Base-by-base conservation (phyloP, 1,284 basidiomycete genomes). In the Cryptococcus jaspeensis region DNA sequence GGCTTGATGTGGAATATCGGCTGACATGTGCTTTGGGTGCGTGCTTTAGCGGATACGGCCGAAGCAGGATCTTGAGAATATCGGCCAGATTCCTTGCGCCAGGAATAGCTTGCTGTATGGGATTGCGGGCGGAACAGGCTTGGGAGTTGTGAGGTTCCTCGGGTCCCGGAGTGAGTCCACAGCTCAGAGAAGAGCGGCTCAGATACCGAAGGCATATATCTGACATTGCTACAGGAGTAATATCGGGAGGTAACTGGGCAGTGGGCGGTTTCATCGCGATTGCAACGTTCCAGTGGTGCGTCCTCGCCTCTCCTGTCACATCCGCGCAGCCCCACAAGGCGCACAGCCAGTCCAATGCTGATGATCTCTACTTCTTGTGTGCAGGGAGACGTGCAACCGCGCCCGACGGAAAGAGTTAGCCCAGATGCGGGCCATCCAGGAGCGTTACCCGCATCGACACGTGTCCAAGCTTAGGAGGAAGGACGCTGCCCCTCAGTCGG, bases 361-460 rank as follows among this genome's bases (percentile, higher is more conserved):
- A 23, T 42, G 15, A 51, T 44, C 44, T 41, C 36, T 9, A 32
- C n/a, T 23, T 39, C 37, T n/a, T 22, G 38, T 6, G 32, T 23
- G 37, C 25, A 78, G 76, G 74, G 65, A 75, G 45, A 65, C 65
- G 40, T 78, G 76, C 61, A 67, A 69, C 40, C 55, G 60, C 13
- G 71, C 71, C 46, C 65, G 74, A 41, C 62, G 64, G 20, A 71
- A 71, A 55, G 73, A 77, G 58, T 57, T 75, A 15, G 60, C 62
- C 12, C 63, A 72, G 46, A 74, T 77, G 75, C 63, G 69, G 11
- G 49, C 59, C 50, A 76, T 78, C 54, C 72, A 76, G 52, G 75
- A 77, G 41, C 56, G 61, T 25, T 78, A 70, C 61, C 70, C 76
- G 6, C 72, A 76, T 64, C 65, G 75, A 51, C 76, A 78, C 58